Evolutionary conservation across 345 rosid species (phyloP), one percentile per base, ranked within the genome.

Genomic region (Arabidopsis arenosa): DNA sequence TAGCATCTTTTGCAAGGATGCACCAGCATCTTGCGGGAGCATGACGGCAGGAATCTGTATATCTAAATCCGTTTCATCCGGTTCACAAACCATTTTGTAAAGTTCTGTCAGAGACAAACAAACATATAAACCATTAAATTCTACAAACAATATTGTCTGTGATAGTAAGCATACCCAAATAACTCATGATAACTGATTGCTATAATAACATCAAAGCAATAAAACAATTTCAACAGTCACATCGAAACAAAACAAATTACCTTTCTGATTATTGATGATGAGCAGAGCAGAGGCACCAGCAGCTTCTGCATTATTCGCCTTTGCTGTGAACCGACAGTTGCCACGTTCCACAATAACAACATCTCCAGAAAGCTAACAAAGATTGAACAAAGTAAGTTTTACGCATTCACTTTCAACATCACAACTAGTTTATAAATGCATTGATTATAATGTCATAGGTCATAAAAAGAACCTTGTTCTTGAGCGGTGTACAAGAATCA

Each of bases 1-100:
- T 51, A 96, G 82, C 92, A 86, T 80, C 63, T 84, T 86, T 64
- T 85, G 85, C 80, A 96, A 84, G 84, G 89, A 84, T 65, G 85
- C 68, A 73, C 99, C 98, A 74, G 98, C 99, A 82, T 96, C 98
- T 69, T 89, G 93, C 26, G 99, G 99, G 30, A 96, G 98, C 88
- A 96, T 85, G 77, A 96, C 89, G 4, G 98, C 86, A 41, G 99
- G 97, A 75, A 96, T 93, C 17, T 81, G 54, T 75, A 96, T 96
- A 78, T 96, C 91, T 72, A 93, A 81, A 79, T 93, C 93, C 26
- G 96, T 93, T 87, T 95, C 99, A 79, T 93, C 89, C 17, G 96
- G 97, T 47, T 96, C 98, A 75, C 99, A 96, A 36, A 96, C 97
- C 99, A 96, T 96, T 87, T 96, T 96, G 84, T 93, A 96, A 55